A percentile compares a stretch with the other conserved stretches of the same genome.
These are phyloP conservation scores for Verbena officinalis DNA, from an alignment of 257 asterid genomes.

Conservation along the genomic window DNA sequence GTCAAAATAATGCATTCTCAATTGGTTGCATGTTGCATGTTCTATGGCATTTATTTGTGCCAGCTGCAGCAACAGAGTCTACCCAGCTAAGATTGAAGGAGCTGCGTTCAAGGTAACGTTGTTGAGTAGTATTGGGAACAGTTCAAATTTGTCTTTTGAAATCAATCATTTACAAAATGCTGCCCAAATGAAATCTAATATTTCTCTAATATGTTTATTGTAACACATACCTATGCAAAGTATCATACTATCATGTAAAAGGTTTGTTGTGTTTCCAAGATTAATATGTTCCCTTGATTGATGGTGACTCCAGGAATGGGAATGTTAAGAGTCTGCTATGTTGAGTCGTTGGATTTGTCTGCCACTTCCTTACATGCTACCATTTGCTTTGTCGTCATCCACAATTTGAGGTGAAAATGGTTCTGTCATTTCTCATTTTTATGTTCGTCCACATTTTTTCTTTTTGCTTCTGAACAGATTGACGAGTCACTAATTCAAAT, in stretches of 20 bases:
- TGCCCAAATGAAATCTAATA: slow-evolving; percentile 2
- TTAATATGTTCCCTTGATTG: neutral
- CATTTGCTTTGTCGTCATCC: too few relatives aligned
- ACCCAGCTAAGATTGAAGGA: neutral
- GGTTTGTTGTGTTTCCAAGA: neutral
- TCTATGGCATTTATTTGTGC: neutral
- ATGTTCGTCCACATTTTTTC: slow-evolving; percentile 18
- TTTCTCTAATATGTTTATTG: slow-evolving; percentile 3
- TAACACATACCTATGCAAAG: neutral
- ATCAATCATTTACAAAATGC: slow-evolving; percentile 12
- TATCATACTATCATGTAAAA: neutral
- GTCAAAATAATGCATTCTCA: slow-evolving; percentile 3
- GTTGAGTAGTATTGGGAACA: neutral
- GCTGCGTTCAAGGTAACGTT: neutral
- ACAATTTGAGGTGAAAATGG: too few relatives aligned
- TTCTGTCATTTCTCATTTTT: slow-evolving; percentile 17
- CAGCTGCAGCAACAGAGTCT: neutral
- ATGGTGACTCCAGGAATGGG: slow-evolving; percentile 22
- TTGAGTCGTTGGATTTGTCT: slow-evolving; percentile 16
- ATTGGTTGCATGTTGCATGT: neutral
- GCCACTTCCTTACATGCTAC: slow-evolving; percentile 19
- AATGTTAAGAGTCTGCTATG: slow-evolving; percentile 4
- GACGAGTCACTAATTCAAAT: neutral
- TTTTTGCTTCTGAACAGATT: slow-evolving; percentile 5
- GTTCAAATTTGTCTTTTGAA: neutral